A percentile compares a stretch with the other conserved stretches of the same genome.
Evolutionary conservation across 257 asterid genomes (phyloP).

Genomic region (Gentiana dahurica): DNA sequence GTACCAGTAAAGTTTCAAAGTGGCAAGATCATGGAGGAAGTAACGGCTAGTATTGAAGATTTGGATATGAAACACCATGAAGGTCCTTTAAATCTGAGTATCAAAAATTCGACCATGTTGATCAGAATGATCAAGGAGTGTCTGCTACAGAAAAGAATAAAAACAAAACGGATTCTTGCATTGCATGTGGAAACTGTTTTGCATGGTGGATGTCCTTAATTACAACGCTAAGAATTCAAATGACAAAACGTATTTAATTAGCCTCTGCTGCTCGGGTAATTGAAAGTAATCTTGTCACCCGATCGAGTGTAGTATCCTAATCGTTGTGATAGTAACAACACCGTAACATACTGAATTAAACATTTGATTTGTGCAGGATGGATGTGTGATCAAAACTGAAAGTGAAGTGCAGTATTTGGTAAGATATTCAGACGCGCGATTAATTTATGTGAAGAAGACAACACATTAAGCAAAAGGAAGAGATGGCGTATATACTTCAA

Average conservation of each 20-base stretch:
- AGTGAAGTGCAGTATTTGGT: constrained; percentile 41
- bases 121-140: constrained; percentile 13
- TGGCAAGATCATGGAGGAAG: constrained; percentile 28
- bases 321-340: too few relatives aligned
- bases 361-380: constrained; percentile 22
- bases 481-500: constrained; percentile 40
- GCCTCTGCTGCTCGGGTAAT: constrained; percentile 39
- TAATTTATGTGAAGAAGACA: constrained; percentile 3
- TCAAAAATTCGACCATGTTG: constrained; percentile 5
- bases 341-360: too few relatives aligned
- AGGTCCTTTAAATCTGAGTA: constrained; percentile 24
- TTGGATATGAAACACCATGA: constrained; percentile 2
- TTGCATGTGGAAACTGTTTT: constrained; percentile 57
- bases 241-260: constrained; percentile 32
- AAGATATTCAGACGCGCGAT: constrained; percentile 16
- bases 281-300: neutral
- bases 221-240: constrained; percentile 36
- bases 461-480: constrained; percentile 4
- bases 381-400: constrained; percentile 41
- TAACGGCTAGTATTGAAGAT: constrained; percentile 7
- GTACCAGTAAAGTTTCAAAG: constrained; percentile 31
- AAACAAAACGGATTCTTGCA: constrained; percentile 20
- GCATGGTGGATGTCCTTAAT: constrained; percentile 41
- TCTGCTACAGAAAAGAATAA: constrained; percentile 9
- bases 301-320: too few relatives aligned